Base-by-base conservation (phyloP, 1,284 basidiomycete genomes). In the Amylostereum chailletii region DNA sequence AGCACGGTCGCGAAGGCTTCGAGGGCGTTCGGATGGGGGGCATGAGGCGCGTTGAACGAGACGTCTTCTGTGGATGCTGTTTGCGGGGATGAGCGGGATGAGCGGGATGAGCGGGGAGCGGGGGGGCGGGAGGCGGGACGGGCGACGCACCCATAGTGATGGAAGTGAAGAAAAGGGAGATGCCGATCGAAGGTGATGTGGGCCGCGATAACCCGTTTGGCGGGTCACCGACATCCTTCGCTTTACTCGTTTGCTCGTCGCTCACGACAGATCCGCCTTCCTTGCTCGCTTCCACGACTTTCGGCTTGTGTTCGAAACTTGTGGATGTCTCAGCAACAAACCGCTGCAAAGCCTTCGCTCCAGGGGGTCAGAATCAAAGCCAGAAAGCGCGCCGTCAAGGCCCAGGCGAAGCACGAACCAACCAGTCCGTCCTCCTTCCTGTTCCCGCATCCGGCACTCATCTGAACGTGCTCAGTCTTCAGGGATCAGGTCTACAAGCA, bases 401-500 rank as follows among this genome's bases (percentile, higher is more conserved):
- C 88, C 43, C 82, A 86, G 44, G 88, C 88, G 60, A 91, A 90
- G 70, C 87, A 90, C 88, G 89, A 91, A 72, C 88, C 88, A 54
- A 67, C 80, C 53, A 71, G 88, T 83, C 58, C 48, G 69, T 56
- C 27, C 38, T 27, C 31, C 27, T 19, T 10, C 42, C 38, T 11
- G 10, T 19, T 19, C 19, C 19, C 19, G 19, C 19, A 19, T 19
- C 19, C 19, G 19, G 19, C 19, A 19, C 19, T 19, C 19, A 19
- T 19, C 19, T 19, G 19, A 19, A 19, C 19, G 19, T 19, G 19
- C 19, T 43, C 61, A 94, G 94, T 87, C 66, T 98, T 97, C 75
- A 83, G 94, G 71, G 94, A 97, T 71, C 86, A 93, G 58, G 85
- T 98, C 58, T 88, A 90, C 67, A 93, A 94, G 68, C 86, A 95